These are phyloP conservation scores for Penicillium sp. DNA, from an alignment of 2,329 filamentous ascomycete genomes.

Conservation along the genomic window DNA sequence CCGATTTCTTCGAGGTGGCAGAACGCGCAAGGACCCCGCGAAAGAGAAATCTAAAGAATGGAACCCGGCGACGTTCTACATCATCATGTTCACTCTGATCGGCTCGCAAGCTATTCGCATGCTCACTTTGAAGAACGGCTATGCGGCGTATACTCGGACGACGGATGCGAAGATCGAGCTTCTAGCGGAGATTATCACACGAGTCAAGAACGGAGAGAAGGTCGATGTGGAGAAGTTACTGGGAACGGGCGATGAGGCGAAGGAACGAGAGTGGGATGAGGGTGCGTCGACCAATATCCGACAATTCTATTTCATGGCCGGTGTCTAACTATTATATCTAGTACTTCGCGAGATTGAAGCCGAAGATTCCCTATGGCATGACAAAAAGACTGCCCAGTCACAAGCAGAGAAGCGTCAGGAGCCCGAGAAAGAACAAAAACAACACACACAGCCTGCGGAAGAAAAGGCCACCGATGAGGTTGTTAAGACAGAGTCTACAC, in stretches of 20 bases:
- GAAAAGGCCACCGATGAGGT: constrained; percentile 15
- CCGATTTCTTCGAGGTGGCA: constrained; percentile 42
- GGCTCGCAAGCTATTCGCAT: constrained; percentile 94
- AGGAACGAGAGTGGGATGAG: constrained; percentile 82
- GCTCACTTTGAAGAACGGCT: constrained; percentile 69
- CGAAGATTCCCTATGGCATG: constrained; percentile 34
- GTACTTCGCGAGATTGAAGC: constrained; percentile 35
- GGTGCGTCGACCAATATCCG: constrained; percentile 42
- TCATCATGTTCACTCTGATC: constrained; percentile 73
- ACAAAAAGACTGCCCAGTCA: constrained; percentile 16
- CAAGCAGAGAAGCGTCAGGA: constrained; percentile 5
- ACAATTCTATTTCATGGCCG: background rate
- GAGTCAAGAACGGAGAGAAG: constrained; percentile 43
- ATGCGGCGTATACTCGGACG: constrained; percentile 61
- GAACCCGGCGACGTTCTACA: constrained; percentile 76
- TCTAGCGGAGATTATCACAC: constrained; percentile 56
- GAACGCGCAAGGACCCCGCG: constrained; percentile 27
- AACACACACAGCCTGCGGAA: constrained; percentile 4
- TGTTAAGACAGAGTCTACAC: constrained; percentile 13
- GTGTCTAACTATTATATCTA: constrained; percentile 15
- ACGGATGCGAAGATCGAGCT: constrained; percentile 70
- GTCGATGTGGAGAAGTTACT: constrained; percentile 77
- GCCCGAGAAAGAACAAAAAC: constrained; percentile 6
- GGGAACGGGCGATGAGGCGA: constrained; percentile 65
- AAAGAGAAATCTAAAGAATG: constrained; percentile 51